A percentile compares a stretch with the other conserved stretches of the same genome.
Conservation (phyloP, 2,329 filamentous ascomycete species). For the Botrytis fragariae region DNA sequence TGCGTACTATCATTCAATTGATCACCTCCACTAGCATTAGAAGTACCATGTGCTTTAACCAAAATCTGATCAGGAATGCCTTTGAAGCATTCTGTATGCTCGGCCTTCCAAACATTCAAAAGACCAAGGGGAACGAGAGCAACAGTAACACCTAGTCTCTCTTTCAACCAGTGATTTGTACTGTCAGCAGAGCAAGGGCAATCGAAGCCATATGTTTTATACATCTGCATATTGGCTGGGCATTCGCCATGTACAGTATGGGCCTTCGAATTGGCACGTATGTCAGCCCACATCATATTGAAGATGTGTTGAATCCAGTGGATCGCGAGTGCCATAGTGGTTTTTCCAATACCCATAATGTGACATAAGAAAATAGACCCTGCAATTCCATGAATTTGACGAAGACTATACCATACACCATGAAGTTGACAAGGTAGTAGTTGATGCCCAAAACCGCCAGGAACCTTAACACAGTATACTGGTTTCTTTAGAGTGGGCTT, state of each 20-base stretch:
- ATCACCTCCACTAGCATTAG: background rate
- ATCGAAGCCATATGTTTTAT: slow-evolving; percentile 1
- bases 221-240: background rate
- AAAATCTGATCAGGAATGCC: background rate
- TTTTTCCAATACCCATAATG: slow-evolving; percentile 11
- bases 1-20: background rate
- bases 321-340: slow-evolving; percentile 1
- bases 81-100: background rate
- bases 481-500: background rate
- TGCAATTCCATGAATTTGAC: slow-evolving; percentile 3
- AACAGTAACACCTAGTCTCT: background rate
- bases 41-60: slow-evolving; percentile 2
- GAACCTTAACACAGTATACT: background rate
- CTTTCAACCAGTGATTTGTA: background rate
- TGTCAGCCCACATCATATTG: slow-evolving; percentile 8
- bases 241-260: background rate
- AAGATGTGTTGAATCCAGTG: slow-evolving; percentile 7
- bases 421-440: slow-evolving; percentile 5
- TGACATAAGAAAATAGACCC: background rate
- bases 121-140: background rate
- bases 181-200: background rate
- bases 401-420: background rate
- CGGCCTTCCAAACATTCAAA: background rate
- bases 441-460: background rate
- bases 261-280: background rate